Percentiles rank a stretch among this genome's conserved stretches.
These are phyloP conservation scores for Harringtonia aguacate DNA, from an alignment of 2,329 filamentous ascomycete species.

Conservation along the genomic window DNA sequence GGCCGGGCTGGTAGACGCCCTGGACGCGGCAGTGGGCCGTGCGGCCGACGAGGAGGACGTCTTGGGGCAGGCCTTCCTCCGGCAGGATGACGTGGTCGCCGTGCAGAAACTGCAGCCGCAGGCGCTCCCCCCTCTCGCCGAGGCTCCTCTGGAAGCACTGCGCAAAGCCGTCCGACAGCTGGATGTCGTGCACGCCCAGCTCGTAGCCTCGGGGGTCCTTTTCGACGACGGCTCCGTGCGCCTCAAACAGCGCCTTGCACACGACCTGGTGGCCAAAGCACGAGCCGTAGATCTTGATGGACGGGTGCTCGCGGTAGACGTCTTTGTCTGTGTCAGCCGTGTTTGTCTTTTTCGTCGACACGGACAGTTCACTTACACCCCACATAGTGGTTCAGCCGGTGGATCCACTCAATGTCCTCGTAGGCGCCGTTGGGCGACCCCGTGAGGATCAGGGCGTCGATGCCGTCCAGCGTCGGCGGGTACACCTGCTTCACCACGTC, in stretches of 20 bases:
- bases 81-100: slow-evolving; percentile 17
- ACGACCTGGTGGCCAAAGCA: slow-evolving; percentile 33
- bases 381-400: slow-evolving; percentile 13
- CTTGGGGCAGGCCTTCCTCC: slow-evolving; percentile 7
- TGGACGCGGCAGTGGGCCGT: slow-evolving; percentile 23
- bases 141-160: slow-evolving; percentile 1
- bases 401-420: slow-evolving; percentile 15
- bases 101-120: slow-evolving; percentile 28
- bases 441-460: slow-evolving; percentile 27
- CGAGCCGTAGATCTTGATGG: slow-evolving; percentile 28
- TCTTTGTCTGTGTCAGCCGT: not conserved
- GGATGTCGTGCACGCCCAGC: slow-evolving; percentile 18
- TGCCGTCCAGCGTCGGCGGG: slow-evolving; percentile 17
- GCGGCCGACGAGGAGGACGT: slow-evolving; percentile 13
- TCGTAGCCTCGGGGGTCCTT: slow-evolving; percentile 20
- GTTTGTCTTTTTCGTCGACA: not conserved
- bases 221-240: slow-evolving; percentile 15
- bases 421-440: slow-evolving; percentile 25
- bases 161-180: slow-evolving; percentile 14
- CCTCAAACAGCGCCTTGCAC: slow-evolving; percentile 23
- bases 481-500: slow-evolving; percentile 12
- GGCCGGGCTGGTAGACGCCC: slow-evolving; percentile 24
- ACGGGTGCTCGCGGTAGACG: slow-evolving; percentile 17
- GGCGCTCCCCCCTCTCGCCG: not conserved
- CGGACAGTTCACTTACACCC: not conserved